Conservation (phyloP, 495 filamentous ascomycete genomes). For the Xylaria castorea region DNA sequence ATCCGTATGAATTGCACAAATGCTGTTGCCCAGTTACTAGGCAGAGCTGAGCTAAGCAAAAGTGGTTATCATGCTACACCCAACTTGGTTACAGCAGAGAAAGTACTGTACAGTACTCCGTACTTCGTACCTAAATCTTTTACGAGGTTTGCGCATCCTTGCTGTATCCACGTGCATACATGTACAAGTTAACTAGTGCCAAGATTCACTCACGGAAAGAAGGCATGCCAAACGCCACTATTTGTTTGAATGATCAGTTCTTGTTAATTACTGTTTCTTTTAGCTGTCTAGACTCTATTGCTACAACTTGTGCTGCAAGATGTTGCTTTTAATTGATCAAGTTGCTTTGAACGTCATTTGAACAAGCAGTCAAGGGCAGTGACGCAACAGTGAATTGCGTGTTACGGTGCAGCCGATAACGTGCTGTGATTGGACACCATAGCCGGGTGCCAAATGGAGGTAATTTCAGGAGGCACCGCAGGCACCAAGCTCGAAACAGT, state of each 20-base stretch:
- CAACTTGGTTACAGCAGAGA: not conserved
- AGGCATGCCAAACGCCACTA: conserved; percentile 4
- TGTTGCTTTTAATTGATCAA: not conserved
- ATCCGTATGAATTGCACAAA: not conserved
- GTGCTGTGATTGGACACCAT: conserved; percentile 21
- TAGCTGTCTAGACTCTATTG: not conserved
- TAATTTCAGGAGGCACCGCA: conserved; percentile 23
- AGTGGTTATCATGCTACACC: no score
- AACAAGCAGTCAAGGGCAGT: not conserved
- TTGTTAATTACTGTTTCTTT: not conserved
- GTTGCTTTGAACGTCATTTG: not conserved
- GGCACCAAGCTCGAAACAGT: conserved; percentile 20
- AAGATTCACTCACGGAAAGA: not conserved
- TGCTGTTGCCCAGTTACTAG: not conserved
- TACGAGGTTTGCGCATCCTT: no score
- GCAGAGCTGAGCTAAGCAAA: not conserved
- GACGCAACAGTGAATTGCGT: not conserved
- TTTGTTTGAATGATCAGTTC: not conserved
- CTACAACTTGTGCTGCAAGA: not conserved
- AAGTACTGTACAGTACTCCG: not conserved
- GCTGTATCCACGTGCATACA: no score
- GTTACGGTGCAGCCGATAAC: conserved; percentile 4
- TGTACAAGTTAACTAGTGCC: not conserved
- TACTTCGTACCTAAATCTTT: no score
- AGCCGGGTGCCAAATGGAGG: not conserved